Conservation (phyloP, 2,329 filamentous ascomycete species). For the Cladosporium sp. region DNA sequence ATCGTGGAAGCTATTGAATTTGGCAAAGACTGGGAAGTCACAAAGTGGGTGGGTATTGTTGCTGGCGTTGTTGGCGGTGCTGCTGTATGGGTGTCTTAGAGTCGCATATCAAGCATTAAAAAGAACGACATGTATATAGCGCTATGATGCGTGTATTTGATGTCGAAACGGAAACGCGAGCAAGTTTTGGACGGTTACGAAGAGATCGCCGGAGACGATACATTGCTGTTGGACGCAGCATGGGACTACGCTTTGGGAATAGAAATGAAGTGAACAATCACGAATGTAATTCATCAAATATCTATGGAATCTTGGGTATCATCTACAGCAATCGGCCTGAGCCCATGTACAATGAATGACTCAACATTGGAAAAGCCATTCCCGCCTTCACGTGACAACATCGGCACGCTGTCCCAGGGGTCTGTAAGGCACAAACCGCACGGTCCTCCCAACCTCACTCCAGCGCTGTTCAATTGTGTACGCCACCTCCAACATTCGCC, state of each 20-base stretch:
- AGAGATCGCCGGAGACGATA: neutral
- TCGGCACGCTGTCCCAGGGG: neutral
- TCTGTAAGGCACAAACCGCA: neutral
- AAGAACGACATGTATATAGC: neutral
- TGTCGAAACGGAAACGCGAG: neutral
- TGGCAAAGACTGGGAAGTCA: slow-evolving; percentile 41
- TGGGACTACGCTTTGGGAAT: neutral
- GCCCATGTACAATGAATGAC: neutral
- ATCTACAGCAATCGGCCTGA: neutral
- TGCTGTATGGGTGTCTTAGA: slow-evolving; percentile 22
- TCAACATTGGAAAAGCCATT: neutral
- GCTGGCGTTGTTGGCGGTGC: slow-evolving; percentile 40
- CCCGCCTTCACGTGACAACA: neutral
- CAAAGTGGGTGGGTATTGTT: slow-evolving; percentile 49
- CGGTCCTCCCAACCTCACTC: neutral
- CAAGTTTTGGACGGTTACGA: neutral
- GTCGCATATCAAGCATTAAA: neutral
- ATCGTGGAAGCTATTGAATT: slow-evolving; percentile 64
- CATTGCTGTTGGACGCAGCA: neutral
- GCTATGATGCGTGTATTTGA: neutral
- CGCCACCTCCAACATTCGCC: slow-evolving; percentile 42
- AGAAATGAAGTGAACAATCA: neutral
- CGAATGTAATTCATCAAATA: neutral
- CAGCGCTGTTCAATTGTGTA: slow-evolving; percentile 32
- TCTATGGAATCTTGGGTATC: neutral